phyloP scores from a whole-genome alignment of 1,139 yeast species.

The Protomyces lactucae-debilis region DNA sequence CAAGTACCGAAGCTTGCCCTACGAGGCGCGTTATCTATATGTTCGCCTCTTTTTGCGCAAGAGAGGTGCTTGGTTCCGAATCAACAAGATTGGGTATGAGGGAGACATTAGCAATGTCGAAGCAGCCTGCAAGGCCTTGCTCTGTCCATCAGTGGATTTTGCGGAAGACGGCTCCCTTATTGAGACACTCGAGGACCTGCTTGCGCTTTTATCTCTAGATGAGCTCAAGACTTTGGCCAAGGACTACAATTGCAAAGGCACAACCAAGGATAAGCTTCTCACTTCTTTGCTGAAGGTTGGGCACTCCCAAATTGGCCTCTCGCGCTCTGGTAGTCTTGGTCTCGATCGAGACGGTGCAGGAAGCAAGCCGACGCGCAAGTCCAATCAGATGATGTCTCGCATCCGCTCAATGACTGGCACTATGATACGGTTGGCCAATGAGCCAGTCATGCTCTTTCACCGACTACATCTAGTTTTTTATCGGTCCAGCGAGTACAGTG shows the following conservation, averaged over 20 bases:
- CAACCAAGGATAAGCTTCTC: conserved; percentile 28
- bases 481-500: conserved; percentile 29
- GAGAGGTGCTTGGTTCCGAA: conserved; percentile 31
- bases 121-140: conserved; percentile 26
- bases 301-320: conserved; percentile 29
- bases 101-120: conserved; percentile 29
- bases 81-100: conserved; percentile 23
- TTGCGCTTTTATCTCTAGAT: conserved; percentile 29
- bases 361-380: conserved; percentile 25
- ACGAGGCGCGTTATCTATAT: conserved; percentile 31
- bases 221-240: conserved; percentile 31
- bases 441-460: conserved; percentile 29
- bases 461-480: conserved; percentile 32
- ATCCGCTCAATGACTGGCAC: conserved; percentile 27
- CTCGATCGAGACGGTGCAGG: conserved; percentile 26
- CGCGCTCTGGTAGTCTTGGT: conserved; percentile 24
- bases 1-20: conserved; percentile 11
- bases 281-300: conserved; percentile 25
- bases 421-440: conserved; percentile 25
- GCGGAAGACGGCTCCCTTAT: conserved; percentile 10
- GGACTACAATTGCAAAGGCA: conserved; percentile 22
- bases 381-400: conserved; percentile 16
- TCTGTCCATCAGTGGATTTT: not conserved
- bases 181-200: conserved; percentile 25
- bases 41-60: conserved; percentile 32